Conservation (phyloP, 495 filamentous ascomycete genomes). For the Trichoderma parareesei region DNA sequence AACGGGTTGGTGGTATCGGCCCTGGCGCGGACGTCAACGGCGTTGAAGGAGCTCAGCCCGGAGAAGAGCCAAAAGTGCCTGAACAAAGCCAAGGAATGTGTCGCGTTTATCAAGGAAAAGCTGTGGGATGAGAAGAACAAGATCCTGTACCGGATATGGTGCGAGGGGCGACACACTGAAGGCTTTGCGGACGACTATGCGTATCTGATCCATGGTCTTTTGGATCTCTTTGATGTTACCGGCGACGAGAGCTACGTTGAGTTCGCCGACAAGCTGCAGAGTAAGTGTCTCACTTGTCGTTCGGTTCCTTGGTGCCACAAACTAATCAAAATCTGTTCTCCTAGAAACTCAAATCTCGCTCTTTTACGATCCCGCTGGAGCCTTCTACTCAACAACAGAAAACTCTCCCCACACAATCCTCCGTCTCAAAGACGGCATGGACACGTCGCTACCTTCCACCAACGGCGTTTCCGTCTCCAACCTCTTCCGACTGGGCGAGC, state of each 20-base stretch:
- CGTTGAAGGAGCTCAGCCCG: conserved; percentile 52
- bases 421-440: conserved; percentile 87
- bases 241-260: conserved; percentile 71
- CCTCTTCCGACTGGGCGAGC: conserved; percentile 63
- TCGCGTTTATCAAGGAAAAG: conserved; percentile 67
- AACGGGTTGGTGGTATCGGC: conserved; percentile 88
- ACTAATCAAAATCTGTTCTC: background rate
- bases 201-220: conserved; percentile 72
- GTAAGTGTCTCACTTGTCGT: conserved; percentile 34
- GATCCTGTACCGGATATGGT: conserved; percentile 64
- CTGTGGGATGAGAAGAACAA: conserved; percentile 59
- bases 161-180: conserved; percentile 42
- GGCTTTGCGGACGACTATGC: conserved; percentile 96
- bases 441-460: conserved; percentile 77
- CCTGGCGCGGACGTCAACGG: conserved; percentile 63
- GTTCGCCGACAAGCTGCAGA: conserved; percentile 78
- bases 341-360: conserved; percentile 46
- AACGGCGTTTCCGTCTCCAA: conserved; percentile 82
- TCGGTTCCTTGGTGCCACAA: background rate
- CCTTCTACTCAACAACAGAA: conserved; percentile 77
- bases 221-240: conserved; percentile 84
- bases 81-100: conserved; percentile 58
- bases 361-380: conserved; percentile 60
- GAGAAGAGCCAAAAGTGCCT: conserved; percentile 48
- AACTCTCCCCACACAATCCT: conserved; percentile 67